phyloP scores from a whole-genome alignment of 441 rosid genomes.

The Pelargonium citronellum region DNA sequence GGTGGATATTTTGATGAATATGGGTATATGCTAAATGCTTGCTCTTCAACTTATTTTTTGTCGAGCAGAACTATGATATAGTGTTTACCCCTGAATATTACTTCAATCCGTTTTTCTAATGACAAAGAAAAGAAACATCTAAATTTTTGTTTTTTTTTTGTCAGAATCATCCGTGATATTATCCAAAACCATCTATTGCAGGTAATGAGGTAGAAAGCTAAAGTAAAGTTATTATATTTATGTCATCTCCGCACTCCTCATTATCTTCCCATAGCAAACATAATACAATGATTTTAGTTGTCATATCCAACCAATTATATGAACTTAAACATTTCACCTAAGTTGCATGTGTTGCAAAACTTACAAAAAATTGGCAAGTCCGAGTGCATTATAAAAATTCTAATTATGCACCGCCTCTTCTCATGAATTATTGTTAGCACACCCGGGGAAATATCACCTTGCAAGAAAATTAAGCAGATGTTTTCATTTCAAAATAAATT shows the following conservation, averaged over 20 bases:
- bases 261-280: too few species aligned
- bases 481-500: neutral
- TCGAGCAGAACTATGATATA: neutral
- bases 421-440: too few species aligned
- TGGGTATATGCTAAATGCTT: constrained; percentile 36
- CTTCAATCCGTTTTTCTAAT: constrained; percentile 5
- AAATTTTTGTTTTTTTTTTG: constrained; percentile 18
- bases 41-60: neutral
- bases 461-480: too few species aligned
- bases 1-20: constrained; percentile 99
- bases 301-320: too few species aligned
- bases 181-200: constrained; percentile 94
- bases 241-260: neutral
- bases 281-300: too few species aligned
- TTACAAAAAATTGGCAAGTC: too few species aligned
- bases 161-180: constrained; percentile 97
- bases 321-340: too few species aligned
- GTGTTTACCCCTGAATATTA: neutral
- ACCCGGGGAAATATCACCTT: too few species aligned
- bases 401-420: too few species aligned
- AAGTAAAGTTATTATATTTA: constrained; percentile 12
- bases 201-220: constrained; percentile 37
- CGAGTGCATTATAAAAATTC: too few species aligned
- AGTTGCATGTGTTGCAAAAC: too few species aligned
- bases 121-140: neutral